Base-by-base conservation (phyloP, 2,329 filamentous ascomycete species). In the Monosporascus sp. region DNA sequence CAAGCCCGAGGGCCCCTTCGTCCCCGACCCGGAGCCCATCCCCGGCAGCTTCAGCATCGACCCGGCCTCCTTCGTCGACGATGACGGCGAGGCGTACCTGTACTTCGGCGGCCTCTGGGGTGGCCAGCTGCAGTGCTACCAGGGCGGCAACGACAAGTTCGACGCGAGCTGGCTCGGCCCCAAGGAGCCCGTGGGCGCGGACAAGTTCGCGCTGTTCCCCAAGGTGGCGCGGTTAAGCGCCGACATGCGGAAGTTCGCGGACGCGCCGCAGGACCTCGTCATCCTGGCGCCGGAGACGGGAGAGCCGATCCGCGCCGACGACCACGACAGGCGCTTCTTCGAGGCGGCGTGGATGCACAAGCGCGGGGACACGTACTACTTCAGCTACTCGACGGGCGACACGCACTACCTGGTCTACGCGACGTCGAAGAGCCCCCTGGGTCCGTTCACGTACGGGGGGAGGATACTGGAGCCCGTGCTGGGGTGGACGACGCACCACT, bases 81-180 rank as follows among this genome's bases (percentile, higher is more conserved):
- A 60, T 14, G 81, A 86, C 59, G 80, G 76, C 9, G 66, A 77
- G 49, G 83, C 79, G 3, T 89, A 88, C 65, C 67, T 89, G 22
- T 92, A 90, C 70, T 90, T 91, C 60, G 88, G 88, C 45, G 88
- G 88, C 0, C 78, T 92, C 22, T 92, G 88, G 88, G 88, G 88
- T 53, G 88, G 88, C 0, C 88, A 92, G 70, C 73, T 92, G 58
- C 87, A 91, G 69, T 90, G 87, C 73, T 92, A 88, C 80, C 75
- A 78, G 59, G 70, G 68, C 27, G 79, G 81, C 36, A 69, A 76
- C 56, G 70, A 55, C 6, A 25, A 47, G 25, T 91, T 85, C 63
- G 82, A 88, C 60, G 68, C 66, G 3, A 62, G 71, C 4, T 79
- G 75, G 72, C 72, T 74, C 22, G 79, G 81, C 0, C 75, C 82